A percentile compares a stretch with the other conserved stretches of the same genome.
These are phyloP conservation scores for Phytophthora sojae DNA, from an alignment of 352 stramenopile genomes.

Conservation along the genomic window DNA sequence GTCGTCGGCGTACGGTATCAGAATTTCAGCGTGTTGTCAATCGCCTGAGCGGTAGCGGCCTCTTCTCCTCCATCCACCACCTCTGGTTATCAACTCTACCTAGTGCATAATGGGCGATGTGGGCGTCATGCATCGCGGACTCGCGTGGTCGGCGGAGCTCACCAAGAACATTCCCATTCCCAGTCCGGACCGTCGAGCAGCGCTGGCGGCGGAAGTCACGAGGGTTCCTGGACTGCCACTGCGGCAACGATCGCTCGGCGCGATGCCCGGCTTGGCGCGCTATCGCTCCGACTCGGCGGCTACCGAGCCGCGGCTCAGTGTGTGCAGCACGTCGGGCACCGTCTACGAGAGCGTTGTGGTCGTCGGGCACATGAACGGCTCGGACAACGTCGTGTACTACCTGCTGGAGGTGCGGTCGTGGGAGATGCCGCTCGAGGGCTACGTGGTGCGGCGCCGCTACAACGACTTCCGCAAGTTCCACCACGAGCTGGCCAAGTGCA, in stretches of 20 bases:
- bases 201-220: slow-evolving; percentile 9
- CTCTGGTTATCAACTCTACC: background rate
- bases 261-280: slow-evolving; percentile 29
- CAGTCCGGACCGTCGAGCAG: slow-evolving; percentile 8
- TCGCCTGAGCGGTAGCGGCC: background rate
- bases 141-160: slow-evolving; percentile 10
- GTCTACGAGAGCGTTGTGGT: slow-evolving; percentile 80
- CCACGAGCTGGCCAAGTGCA: slow-evolving; percentile 53
- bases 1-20: slow-evolving; percentile 17
- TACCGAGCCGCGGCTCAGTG: slow-evolving; percentile 55
- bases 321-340: slow-evolving; percentile 72
- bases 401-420: slow-evolving; percentile 76
- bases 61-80: background rate
- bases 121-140: slow-evolving; percentile 18
- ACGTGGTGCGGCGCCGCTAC: slow-evolving; percentile 80
- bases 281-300: slow-evolving; percentile 43
- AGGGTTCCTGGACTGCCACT: slow-evolving; percentile 27
- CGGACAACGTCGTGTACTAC: slow-evolving; percentile 79
- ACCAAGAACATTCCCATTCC: slow-evolving; percentile 3
- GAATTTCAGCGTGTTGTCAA: slow-evolving; percentile 10
- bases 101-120: slow-evolving; percentile 27
- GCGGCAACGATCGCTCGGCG: slow-evolving; percentile 41
- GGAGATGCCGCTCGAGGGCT: slow-evolving; percentile 78
- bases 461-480: slow-evolving; percentile 82
- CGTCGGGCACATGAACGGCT: slow-evolving; percentile 69